Conservation (phyloP, 371 early-diverging fungal species). For the Mortierella sp. region DNA sequence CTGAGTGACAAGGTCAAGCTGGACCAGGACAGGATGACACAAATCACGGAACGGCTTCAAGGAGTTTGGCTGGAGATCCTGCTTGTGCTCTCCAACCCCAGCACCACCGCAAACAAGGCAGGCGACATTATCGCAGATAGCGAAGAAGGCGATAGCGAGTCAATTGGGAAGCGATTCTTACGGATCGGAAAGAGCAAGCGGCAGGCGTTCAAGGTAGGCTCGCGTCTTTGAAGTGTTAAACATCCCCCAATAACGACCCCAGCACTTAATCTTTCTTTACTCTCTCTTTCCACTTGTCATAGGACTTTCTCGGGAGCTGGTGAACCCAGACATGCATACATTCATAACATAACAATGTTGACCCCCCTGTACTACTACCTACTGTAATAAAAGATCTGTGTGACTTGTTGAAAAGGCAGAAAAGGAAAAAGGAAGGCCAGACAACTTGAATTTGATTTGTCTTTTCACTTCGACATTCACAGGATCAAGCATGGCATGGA, state of each 20-base stretch:
- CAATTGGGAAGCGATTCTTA: conserved; percentile 20
- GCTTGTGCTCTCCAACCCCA: conserved; percentile 14
- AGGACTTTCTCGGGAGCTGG: conserved; percentile 34
- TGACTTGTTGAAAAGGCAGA: neutral
- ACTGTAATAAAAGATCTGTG: conserved; percentile 1
- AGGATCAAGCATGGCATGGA: conserved; percentile 12
- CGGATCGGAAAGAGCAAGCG: conserved; percentile 27
- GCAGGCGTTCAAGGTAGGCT: conserved; percentile 38
- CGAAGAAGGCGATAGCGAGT: conserved; percentile 6
- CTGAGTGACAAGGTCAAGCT: conserved; percentile 18
- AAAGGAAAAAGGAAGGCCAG: neutral
- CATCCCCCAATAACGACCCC: neutral
- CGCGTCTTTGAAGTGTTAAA: neutral
- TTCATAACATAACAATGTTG: neutral
- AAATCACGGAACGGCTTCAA: conserved; percentile 35
- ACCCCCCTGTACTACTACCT: neutral
- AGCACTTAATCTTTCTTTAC: neutral
- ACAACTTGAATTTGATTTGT: neutral
- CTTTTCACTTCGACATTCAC: conserved; percentile 1
- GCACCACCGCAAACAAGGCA: neutral
- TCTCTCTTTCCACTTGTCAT: neutral
- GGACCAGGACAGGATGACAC: conserved; percentile 38
- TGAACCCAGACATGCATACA: neutral
- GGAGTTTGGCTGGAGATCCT: conserved; percentile 27
- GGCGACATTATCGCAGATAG: neutral